Base-by-base conservation (phyloP, 768 basidiomycete genomes). In the Tricholoma flavovirens region DNA sequence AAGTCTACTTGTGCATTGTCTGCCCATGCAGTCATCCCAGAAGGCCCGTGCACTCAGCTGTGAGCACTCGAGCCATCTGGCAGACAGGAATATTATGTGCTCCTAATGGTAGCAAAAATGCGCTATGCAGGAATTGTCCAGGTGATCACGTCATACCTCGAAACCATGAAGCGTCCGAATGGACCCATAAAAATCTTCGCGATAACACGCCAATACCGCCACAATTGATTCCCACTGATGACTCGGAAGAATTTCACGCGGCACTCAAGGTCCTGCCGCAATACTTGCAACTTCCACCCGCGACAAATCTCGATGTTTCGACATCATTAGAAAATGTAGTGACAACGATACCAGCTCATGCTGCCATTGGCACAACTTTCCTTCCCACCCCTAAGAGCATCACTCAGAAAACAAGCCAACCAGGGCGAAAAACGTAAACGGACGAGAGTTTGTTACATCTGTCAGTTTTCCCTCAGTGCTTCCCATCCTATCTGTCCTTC, bases 221-320 rank as follows among this genome's bases (percentile, higher is more conserved):
- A 11, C 64, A 67, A 22, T 55, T 67, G 54, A 49, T 68, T 14
- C 67, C 67, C 2, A 60, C 60, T n/a, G 61, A 68, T 26, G 54
- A 56, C n/a, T n/a, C n/a, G n/a, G n/a, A n/a, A n/a, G 68, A 71
- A 17, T 62, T 59, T n/a, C 58, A 56, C n/a, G 59, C 67, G 21
- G 55, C 66, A 5, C 54, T 71, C 9, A 68, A 66, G 55, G 67
- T 68, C 9, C 57, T 67, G 11, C n/a, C n/a, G n/a, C 58, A 54
- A 24, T 68, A 70, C 51, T 55, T 69, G 12, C 67, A 65, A 52
- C 60, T 66, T 5, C 64, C 65, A 1, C 62, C 62, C 10, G 57
- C 51, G 7, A 46, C 59, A 6, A 54, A 58, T 38, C 54, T 56
- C 3, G 54, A 57, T 32, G 45, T 57, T 15, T 58, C 59, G 15